Evolutionary conservation across 352 stramenopile species (phyloP), one percentile per base, ranked within the genome.

Genomic region (Pythium guiyangense): DNA sequence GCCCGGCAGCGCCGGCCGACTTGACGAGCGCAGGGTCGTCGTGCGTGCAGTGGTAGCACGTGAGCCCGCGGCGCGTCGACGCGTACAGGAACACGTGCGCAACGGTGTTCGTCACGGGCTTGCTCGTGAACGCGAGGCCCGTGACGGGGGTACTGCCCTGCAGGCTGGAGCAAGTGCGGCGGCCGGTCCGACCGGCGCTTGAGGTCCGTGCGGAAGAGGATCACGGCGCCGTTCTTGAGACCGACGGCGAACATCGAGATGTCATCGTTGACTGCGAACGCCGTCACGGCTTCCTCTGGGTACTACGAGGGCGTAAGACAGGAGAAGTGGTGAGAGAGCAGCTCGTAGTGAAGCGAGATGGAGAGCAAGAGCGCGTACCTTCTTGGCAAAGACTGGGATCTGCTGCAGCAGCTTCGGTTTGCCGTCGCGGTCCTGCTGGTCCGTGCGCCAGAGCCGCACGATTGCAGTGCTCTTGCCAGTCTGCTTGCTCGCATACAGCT

Each of bases 361-460:
- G n/a, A 14, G n/a, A 49, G 34, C 22, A 31, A 14, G 4, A 57
- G 4, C 11, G 45, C 62, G 14, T 44, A 73, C 65, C 53, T 92
- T 92, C 57, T 94, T 94, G 47, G 83, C 83, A 57, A 94, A 95
- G 61, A 95, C 69, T 10, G 77, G 84, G 50, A 93, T 85, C 59
- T 93, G 81, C 55, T 93, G 82, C 55, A 95, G 60, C n/a, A 93
- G 60, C 62, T 94, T 95, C 6, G 84, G 85, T 31, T 85, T 84
- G 17, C 85, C 85, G 57, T 95, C 85, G 71, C 85, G 66, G 52
- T 95, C 85, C 54, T 95, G 85, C 60, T 91, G 84, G 62, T 95
- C 85, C 47, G 82, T 95, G n/a, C 85, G 82, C 85, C 85, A 95
- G 54, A 95, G 81, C 31, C 85, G 85, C 54, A 92, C 84, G 25